Evolutionary conservation across 805 yeast species (phyloP), one percentile per base, ranked within the genome.

Genomic region (Torulaspora delbrueckii): DNA sequence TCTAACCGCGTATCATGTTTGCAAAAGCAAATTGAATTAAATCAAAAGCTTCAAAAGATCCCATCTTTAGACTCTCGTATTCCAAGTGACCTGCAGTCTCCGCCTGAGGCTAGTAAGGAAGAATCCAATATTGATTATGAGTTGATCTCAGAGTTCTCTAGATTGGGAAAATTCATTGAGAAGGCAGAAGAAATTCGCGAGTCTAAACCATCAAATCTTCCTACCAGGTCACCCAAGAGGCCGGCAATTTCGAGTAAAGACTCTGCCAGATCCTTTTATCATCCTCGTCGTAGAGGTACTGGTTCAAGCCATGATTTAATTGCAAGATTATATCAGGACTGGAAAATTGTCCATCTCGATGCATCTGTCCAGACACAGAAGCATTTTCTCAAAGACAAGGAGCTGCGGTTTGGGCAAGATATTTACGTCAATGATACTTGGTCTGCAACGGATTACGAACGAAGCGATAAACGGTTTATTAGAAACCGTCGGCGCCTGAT

Each of bases 341-440:
- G 65, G 65, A 51, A 53, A 23, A 41, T 35, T 9, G 58, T 62
- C 1, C 56, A 54, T 40, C 23, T 54, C 14, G 57, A 55, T 32
- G 22, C 25, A 16, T 22, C 37, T 14, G 9, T 37, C 1, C 42
- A 26, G 13, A 34, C 16, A 8, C 4, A 6, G 12, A 19, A 32
- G 28, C 22, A 19, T 18, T 24, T 33, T 10, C 13, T 13, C 16
- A 16, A 14, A 22, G 24, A 28, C 10, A 57, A 56, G 39, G 32
- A 38, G 26, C 53, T 60, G 12, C 53, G 59, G 40, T 64, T 64
- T 41, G 50, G 58, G 10, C 37, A 53, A 8, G 55, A 54, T n/a
- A 48, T 64, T 8, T 61, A 57, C 40, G 50, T 64, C 22, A 51
- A 51, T 25, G 57, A 60, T 40, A 61, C 66, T 4, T 59, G 58